Conservation (phyloP, 805 yeast genomes). For the Grigorovia yakushimaensis region DNA sequence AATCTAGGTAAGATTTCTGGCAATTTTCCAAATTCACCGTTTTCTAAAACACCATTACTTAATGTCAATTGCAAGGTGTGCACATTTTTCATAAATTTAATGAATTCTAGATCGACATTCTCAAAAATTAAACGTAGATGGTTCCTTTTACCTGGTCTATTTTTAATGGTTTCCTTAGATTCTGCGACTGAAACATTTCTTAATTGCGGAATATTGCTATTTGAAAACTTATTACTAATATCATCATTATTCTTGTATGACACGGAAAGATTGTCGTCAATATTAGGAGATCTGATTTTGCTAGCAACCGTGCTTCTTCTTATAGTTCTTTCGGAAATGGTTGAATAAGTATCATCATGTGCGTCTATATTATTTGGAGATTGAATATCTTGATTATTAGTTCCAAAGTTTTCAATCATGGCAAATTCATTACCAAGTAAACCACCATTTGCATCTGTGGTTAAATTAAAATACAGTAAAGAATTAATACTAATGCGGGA, state of each 20-base stretch:
- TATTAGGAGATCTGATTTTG: background rate
- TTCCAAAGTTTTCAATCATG: background rate
- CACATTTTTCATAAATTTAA: conserved; percentile 23
- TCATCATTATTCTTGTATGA: background rate
- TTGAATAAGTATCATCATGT: background rate
- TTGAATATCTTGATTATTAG: conserved; percentile 1
- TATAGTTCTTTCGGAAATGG: conserved; percentile 4
- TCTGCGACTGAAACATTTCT: background rate
- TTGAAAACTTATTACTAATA: too few relatives aligned
- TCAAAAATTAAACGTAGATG: conserved; percentile 3
- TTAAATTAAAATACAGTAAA: conserved; percentile 37
- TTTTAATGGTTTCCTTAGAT: background rate
- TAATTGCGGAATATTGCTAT: too few relatives aligned
- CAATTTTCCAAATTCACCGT: conserved; percentile 18
- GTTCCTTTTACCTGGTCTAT: background rate
- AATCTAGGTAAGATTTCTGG: conserved; percentile 69
- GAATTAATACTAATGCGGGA: conserved; percentile 61
- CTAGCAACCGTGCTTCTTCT: conserved; percentile 13
- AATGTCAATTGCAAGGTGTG: conserved; percentile 22
- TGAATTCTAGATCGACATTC: conserved; percentile 21
- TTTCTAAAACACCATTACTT: conserved; percentile 15
- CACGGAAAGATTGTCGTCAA: background rate
- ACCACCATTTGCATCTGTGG: conserved; percentile 12
- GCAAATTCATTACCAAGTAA: background rate
- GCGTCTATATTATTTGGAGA: background rate